These are phyloP conservation scores for Bombardia bombarda DNA, from an alignment of 495 filamentous ascomycete genomes.

Conservation along the genomic window DNA sequence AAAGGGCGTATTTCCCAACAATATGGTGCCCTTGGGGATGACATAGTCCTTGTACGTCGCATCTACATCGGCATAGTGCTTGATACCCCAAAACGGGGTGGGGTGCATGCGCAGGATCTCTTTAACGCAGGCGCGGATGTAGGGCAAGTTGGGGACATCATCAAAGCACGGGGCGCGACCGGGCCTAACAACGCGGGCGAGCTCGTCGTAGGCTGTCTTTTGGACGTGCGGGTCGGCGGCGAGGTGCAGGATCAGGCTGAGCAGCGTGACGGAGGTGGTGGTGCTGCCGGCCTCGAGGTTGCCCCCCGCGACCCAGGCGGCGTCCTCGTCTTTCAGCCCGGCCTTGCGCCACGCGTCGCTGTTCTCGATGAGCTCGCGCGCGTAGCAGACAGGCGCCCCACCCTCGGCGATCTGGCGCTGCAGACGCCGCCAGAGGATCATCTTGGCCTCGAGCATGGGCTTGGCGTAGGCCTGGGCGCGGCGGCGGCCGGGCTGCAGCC, in stretches of 20 bases:
- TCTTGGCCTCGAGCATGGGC: background rate
- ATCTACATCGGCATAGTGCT: slow-evolving; percentile 34
- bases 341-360: background rate
- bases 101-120: slow-evolving; percentile 44
- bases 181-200: background rate
- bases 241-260: background rate
- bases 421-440: background rate
- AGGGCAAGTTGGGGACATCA: slow-evolving; percentile 33
- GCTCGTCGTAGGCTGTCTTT: background rate
- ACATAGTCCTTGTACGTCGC: slow-evolving; percentile 32
- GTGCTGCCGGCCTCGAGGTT: background rate
- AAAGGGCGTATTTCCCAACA: slow-evolving; percentile 12
- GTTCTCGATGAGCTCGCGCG: background rate
- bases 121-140: slow-evolving; percentile 32
- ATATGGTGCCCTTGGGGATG: slow-evolving; percentile 19
- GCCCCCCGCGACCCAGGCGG: background rate
- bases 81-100: slow-evolving; percentile 34
- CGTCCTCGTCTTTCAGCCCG: background rate
- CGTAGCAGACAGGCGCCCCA: background rate
- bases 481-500: background rate
- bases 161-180: background rate
- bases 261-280: background rate
- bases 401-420: background rate
- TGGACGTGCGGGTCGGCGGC: background rate
- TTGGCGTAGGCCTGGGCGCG: background rate